A percentile compares a stretch with the other conserved stretches of the same genome.
Evolutionary conservation across 2,329 filamentous ascomycete species (phyloP).

Genomic region (Ceratocystis variospora): DNA sequence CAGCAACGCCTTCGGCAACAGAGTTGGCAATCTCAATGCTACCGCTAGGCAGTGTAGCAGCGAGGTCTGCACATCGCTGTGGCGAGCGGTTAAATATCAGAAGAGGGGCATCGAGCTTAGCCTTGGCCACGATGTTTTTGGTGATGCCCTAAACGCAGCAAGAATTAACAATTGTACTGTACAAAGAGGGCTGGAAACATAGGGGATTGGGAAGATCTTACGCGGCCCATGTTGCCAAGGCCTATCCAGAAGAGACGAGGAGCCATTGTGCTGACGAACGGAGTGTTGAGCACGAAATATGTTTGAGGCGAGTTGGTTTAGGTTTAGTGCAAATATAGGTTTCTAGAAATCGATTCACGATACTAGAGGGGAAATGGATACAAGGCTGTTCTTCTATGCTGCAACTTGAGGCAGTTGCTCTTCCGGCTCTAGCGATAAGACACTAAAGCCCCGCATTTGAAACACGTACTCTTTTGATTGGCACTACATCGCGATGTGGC

Average conservation of each 20-base stretch:
- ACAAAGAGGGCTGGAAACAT: neutral
- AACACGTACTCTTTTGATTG: neutral
- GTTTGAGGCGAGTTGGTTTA: neutral
- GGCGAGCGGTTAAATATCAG: constrained; percentile 69
- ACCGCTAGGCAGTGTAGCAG: constrained; percentile 42
- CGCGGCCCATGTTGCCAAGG: constrained; percentile 76
- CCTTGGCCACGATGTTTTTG: constrained; percentile 72
- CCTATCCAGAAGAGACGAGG: constrained; percentile 51
- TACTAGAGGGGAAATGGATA: neutral
- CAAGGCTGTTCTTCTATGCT: neutral
- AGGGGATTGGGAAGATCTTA: constrained; percentile 29
- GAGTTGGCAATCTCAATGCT: constrained; percentile 51
- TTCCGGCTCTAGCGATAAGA: neutral
- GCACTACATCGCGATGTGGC: neutral
- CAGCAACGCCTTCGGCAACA: constrained; percentile 50
- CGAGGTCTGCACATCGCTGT: constrained; percentile 50
- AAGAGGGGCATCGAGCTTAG: constrained; percentile 53
- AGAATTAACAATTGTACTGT: neutral
- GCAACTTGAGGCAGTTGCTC: neutral
- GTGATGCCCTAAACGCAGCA: constrained; percentile 52
- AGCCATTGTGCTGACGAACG: constrained; percentile 23
- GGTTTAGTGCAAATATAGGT: neutral
- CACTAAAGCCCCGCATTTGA: neutral
- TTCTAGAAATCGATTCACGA: neutral
- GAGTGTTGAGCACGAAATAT: neutral